phyloP scores from a whole-genome alignment of 1,284 basidiomycete genomes.

The Ceratorhiza oryzae-sativae region DNA sequence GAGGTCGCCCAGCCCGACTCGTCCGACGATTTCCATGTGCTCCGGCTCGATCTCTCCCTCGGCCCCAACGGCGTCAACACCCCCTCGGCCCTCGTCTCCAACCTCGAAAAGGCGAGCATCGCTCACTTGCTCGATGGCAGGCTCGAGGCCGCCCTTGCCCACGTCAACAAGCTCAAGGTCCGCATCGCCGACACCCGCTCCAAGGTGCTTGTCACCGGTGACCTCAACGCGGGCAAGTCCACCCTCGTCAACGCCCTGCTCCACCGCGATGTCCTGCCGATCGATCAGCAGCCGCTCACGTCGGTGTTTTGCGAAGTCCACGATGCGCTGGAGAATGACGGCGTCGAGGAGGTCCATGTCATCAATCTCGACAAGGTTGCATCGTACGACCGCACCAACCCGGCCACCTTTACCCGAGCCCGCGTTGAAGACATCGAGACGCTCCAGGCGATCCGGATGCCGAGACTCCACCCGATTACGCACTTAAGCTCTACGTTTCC shows the following conservation, averaged over 20 bases:
- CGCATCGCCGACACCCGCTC: slow-evolving; percentile 93
- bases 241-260: slow-evolving; percentile 97
- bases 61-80: slow-evolving; percentile 74
- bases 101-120: slow-evolving; percentile 91
- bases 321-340: slow-evolving; percentile 84
- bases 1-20: slow-evolving; percentile 1
- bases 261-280: slow-evolving; percentile 89
- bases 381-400: slow-evolving; percentile 76
- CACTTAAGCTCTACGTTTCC: slow-evolving; percentile 85
- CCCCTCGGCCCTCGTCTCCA: slow-evolving; percentile 83
- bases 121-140: slow-evolving; percentile 91
- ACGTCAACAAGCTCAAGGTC: slow-evolving; percentile 84
- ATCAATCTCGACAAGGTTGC: slow-evolving; percentile 63
- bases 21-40: slow-evolving; percentile 77
- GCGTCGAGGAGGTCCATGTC: slow-evolving; percentile 83
- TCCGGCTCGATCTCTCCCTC: slow-evolving; percentile 92
- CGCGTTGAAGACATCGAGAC: slow-evolving; percentile 77
- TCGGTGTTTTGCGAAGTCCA: slow-evolving; percentile 98
- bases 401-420: slow-evolving; percentile 77
- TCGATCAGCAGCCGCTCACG: slow-evolving; percentile 98
- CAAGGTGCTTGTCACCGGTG: slow-evolving; percentile 98
- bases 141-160: slow-evolving; percentile 76
- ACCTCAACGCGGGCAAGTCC: slow-evolving; percentile 98
- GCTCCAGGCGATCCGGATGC: slow-evolving; percentile 77
- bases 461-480: slow-evolving; percentile 66